Base-by-base conservation (phyloP, 2,329 filamentous ascomycete species). In the Fusarium anguioides region DNA sequence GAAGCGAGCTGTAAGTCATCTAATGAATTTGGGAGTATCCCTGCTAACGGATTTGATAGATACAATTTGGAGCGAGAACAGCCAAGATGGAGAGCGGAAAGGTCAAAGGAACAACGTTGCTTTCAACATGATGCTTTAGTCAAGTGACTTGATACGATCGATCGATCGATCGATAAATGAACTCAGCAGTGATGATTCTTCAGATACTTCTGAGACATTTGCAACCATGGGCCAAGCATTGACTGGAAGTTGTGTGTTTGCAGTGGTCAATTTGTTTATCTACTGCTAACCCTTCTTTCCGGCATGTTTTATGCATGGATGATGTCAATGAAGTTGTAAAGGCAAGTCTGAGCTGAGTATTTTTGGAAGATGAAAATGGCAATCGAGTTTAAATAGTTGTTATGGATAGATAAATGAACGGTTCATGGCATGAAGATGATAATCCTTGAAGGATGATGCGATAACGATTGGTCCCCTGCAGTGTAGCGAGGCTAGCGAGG, bases 61-160 rank as follows among this genome's bases (percentile, higher is more conserved):
- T 94, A 58, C 92, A 96, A 78, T 96, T 96, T 74, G 92, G 92
- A 15, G 88, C 92, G 5, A 83, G 91, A 69, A 94, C 92, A 5
- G 92, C 92, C 15, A 96, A 94, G 81, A 94, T 95, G 89, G 89
- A 93, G 74, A 86, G 81, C 56, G 86, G 87, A 6, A 87, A 82
- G 72, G 86, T 86, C 14, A 93, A 91, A 72, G 91, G 91, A 1
- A 93, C 91, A 5, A 86, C 88, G 44, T 71, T 86, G 8, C 82
- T 90, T 61, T 70, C 70, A 15, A 79, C 81, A 17, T 84, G 71
- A 83, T 27, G 31, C 12, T 24, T 5, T 17, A 42, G 72, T 70
- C 74, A 66, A 66, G 60, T 58, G 60, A 54, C 55, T 56, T 33
- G 54, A 21, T 48, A 39, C 36, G n/a, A n/a, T n/a, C n/a, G n/a